These are phyloP conservation scores for Phaeodactylum tricornutum DNA, from an alignment of 108 stramenopile genomes.

Conservation along the genomic window DNA sequence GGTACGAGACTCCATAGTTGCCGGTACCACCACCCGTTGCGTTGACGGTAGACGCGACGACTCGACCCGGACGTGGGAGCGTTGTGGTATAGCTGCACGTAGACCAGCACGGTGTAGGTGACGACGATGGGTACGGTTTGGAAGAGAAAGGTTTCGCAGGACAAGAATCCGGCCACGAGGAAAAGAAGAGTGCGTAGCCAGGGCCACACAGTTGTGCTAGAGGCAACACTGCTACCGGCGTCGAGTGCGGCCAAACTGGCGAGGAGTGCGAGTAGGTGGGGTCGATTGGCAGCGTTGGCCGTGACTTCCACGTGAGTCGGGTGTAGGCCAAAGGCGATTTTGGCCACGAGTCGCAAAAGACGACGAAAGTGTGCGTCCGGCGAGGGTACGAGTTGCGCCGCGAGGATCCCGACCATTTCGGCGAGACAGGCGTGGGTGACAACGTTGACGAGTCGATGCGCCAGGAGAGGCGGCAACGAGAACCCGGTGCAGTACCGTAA, in stretches of 20 bases:
- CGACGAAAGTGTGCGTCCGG: constrained; percentile 7
- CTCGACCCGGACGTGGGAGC: too few species aligned
- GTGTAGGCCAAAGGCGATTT: constrained; percentile 18
- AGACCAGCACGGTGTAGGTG: constrained; percentile 44
- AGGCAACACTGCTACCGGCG: too few species aligned
- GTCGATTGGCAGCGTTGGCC: constrained; percentile 80
- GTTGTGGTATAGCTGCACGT: constrained; percentile 11
- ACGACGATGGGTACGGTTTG: constrained; percentile 43
- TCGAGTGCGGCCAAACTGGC: constrained; percentile 12
- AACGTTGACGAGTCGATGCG: constrained; percentile 64
- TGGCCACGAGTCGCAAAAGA: constrained; percentile 11
- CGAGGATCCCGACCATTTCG: constrained; percentile 41
- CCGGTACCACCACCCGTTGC: background rate
- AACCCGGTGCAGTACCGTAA: background rate
- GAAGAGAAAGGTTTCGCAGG: constrained; percentile 67
- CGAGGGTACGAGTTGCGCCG: constrained; percentile 17
- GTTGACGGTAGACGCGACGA: background rate
- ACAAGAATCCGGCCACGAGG: constrained; percentile 40
- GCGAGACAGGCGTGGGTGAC: constrained; percentile 49
- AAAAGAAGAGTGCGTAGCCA: constrained; percentile 11
- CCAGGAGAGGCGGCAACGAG: constrained; percentile 32
- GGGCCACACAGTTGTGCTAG: too few species aligned
- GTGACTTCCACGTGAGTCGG: constrained; percentile 77
- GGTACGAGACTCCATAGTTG: background rate
- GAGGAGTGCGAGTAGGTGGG: constrained; percentile 61